phyloP scores from a whole-genome alignment of 768 basidiomycete species.

The Mrakia gelida region DNA sequence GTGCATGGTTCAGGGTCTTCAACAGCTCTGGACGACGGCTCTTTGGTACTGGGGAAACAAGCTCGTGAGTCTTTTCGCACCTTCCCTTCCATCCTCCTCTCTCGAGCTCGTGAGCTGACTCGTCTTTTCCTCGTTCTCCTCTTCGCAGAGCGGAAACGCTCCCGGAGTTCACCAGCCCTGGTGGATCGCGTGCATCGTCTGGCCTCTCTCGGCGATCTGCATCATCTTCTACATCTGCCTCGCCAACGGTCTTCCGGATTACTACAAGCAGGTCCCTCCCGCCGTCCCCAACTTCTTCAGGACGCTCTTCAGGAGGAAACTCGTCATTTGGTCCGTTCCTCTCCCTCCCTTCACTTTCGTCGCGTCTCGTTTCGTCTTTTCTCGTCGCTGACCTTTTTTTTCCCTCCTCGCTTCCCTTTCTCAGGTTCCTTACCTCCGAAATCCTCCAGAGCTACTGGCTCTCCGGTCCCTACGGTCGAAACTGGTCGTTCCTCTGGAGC shows the following conservation, averaged over 20 bases:
- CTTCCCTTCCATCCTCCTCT: neutral
- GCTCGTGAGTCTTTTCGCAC: slow-evolving; percentile 42
- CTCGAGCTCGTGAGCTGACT: neutral
- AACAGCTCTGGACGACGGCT: slow-evolving; percentile 92
- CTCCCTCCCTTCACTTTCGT: too few relatives aligned
- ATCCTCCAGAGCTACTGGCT: slow-evolving; percentile 89
- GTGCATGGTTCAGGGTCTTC: slow-evolving; percentile 88
- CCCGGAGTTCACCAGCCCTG: slow-evolving; percentile 55
- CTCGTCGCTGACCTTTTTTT: neutral
- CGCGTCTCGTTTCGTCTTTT: neutral
- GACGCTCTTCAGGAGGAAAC: slow-evolving; percentile 82
- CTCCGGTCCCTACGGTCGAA: slow-evolving; percentile 70
- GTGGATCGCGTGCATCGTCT: slow-evolving; percentile 75
- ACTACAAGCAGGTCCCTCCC: slow-evolving; percentile 86
- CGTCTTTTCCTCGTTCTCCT: neutral
- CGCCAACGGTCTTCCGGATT: slow-evolving; percentile 84
- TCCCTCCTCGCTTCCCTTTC: neutral
- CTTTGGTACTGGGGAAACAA: slow-evolving; percentile 94
- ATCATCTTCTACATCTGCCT: slow-evolving; percentile 76
- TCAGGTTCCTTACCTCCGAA: slow-evolving; percentile 78
- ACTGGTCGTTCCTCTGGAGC: slow-evolving; percentile 91
- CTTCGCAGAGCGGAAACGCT: slow-evolving; percentile 49
- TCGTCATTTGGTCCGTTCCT: slow-evolving; percentile 68
- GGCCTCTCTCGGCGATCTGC: slow-evolving; percentile 74
- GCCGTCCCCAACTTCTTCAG: slow-evolving; percentile 88